Evolutionary conservation across 2,329 filamentous ascomycete species (phyloP), one percentile per base, ranked within the genome.

Genomic region (Fragosphaeria purpurea): DNA sequence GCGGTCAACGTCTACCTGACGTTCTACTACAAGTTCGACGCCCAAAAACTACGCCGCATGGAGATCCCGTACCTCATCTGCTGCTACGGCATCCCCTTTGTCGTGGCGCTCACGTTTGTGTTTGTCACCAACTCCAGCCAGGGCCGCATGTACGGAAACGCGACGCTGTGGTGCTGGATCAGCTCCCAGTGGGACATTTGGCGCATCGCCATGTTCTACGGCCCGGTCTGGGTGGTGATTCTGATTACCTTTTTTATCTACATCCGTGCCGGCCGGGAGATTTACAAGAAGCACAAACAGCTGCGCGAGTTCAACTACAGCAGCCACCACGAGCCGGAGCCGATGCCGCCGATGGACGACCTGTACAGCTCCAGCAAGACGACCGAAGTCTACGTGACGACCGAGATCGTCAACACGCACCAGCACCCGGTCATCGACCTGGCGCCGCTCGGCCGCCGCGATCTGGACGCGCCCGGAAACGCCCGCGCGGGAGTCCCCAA

Each of bases 111-210:
- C 8, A 64, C 72, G 6, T 89, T 81, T 59, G 70, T 89, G 49
- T 85, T 87, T 51, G 67, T 89, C 49, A 70, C 71, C 51, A 73
- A 73, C 44, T 5, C 56, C 63, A n/a, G 58, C 62, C 51, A 44
- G 11, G 57, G 79, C 5, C 75, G 72, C 4, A 75, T 91, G 48
- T 89, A 90, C 61, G 87, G 86, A 1, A 75, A 85, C 57, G 87
- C 87, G 33, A 79, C 77, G 1, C 66, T 93, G 30, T 94, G 87
- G 88, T 94, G 88, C 62, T 93, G 87, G 87, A 73, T 93, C 13
- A 69, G 74, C 2, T 61, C 69, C 3, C 66, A 77, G 5, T 89
- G 83, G 77, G 83, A 87, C 50, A 75, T 82, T 52, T 79, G 86
- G 64, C 82, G 87, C 40, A 81, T 93, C 51, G 77, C 79, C 4